Evolutionary conservation across 2,329 filamentous ascomycete species (phyloP), one percentile per base, ranked within the genome.

Genomic region (Leptographium flavum): DNA sequence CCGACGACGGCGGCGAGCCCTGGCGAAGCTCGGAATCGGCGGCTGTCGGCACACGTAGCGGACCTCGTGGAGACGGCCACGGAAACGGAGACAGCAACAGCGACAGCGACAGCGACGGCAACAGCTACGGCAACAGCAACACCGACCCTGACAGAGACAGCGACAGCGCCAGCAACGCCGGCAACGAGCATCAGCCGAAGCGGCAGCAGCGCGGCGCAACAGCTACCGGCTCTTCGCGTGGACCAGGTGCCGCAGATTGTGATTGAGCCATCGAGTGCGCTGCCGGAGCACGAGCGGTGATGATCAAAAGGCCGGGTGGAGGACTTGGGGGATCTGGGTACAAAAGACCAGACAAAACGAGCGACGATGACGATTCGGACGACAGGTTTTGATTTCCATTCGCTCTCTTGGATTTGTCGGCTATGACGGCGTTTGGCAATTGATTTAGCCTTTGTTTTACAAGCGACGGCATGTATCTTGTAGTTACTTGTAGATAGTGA

Each of bases 191-290:
- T 35, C 28, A 4, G 27, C 32, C 11, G 9, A 15, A 15, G 17
- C 13, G 61, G 63, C 33, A 60, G 63, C 5, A 63, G 63, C 17
- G 63, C 61, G 1, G 54, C 60, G 7, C 70, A 70, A 0, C 71
- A 68, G 50, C 58, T 78, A 40, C 73, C 74, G 2, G 75, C 69
- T 52, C 53, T 79, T 51, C 64, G 66, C 40, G 61, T 78, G 28
- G 54, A 58, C 17, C 56, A 56, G 25, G 57, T 79, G 23, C 76
- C 76, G 3, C 68, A 70, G 51, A 80, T 80, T 54, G 68, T 77
- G 23, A 69, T 78, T 40, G 70, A 79, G 53, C 70, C 71, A n/a
- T 70, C 66, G 22, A 67, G 62, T 35, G 62, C 63, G 5, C 55
- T 55, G 42, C 60, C 63, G 15, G 39, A 51, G 11, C 21, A 14